phyloP scores from a whole-genome alignment of 2,329 filamentous ascomycete genomes.

The Cadophora sp. region DNA sequence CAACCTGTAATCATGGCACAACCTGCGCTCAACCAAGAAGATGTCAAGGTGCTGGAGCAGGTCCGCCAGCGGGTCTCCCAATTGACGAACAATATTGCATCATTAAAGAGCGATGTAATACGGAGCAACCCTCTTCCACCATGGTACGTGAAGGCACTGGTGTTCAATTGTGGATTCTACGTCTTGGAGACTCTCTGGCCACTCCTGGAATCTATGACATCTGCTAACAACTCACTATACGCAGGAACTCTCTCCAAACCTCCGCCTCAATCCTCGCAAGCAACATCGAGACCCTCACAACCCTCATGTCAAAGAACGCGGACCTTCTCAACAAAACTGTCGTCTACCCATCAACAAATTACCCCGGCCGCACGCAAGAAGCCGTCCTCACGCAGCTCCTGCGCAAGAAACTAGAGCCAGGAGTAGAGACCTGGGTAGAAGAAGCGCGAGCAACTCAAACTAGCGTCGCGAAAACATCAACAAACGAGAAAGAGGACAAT shows the following conservation, averaged over 20 bases:
- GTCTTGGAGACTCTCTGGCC: not conserved
- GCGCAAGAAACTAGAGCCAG: constrained; percentile 83
- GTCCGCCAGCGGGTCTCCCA: constrained; percentile 72
- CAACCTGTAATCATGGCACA: constrained; percentile 36
- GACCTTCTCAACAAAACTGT: constrained; percentile 74
- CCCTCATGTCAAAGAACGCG: constrained; percentile 68
- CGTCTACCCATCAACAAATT: constrained; percentile 78
- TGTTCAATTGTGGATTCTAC: not conserved
- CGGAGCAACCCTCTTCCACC: constrained; percentile 70
- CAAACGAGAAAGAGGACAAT: constrained; percentile 56
- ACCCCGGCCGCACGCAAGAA: constrained; percentile 73
- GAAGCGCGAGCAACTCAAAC: constrained; percentile 59
- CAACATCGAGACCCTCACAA: constrained; percentile 71
- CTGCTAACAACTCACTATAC: constrained; percentile 4
- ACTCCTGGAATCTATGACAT: not conserved
- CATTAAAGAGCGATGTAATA: constrained; percentile 66
- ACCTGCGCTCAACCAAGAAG: constrained; percentile 50
- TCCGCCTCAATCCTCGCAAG: constrained; percentile 74
- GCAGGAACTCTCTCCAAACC: constrained; percentile 74
- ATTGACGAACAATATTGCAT: constrained; percentile 71
- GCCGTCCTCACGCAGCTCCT: constrained; percentile 71
- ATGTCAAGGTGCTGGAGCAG: constrained; percentile 74
- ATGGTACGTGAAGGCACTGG: constrained; percentile 56
- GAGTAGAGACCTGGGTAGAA: constrained; percentile 75
- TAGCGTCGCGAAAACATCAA: constrained; percentile 29